Evolutionary conservation across 768 basidiomycete genomes (phyloP).

Genomic region (Lactifluus rugatus): DNA sequence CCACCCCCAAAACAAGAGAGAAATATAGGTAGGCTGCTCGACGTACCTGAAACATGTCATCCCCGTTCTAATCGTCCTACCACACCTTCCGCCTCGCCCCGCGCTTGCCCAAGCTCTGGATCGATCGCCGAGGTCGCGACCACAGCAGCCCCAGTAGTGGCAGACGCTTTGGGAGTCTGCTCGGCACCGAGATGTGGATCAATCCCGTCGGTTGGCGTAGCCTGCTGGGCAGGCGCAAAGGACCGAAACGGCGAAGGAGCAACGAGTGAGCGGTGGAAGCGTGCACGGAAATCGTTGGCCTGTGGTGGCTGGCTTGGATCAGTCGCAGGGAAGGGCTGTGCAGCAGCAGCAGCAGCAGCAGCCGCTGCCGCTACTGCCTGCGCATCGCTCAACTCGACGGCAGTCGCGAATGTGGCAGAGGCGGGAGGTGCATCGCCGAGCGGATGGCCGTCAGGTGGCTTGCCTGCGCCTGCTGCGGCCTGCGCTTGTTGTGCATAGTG

Average conservation of each 20-base stretch:
- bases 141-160: conserved; percentile 6
- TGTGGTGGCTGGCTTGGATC: conserved; percentile 23
- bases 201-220: conserved; percentile 18
- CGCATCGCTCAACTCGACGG: conserved; percentile 12
- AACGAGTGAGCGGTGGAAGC: conserved; percentile 52
- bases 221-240: conserved; percentile 18
- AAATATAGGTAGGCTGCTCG: background rate
- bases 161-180: conserved; percentile 1
- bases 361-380: conserved; percentile 21
- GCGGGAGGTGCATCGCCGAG: conserved; percentile 22
- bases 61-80: conserved; percentile 25
- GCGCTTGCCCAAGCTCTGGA: conserved; percentile 28
- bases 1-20: background rate
- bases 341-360: background rate
- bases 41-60: background rate
- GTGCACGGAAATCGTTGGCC: conserved; percentile 51
- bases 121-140: conserved; percentile 19
- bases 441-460: conserved; percentile 24
- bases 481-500: conserved; percentile 34
- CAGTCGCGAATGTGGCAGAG: conserved; percentile 10
- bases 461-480: conserved; percentile 19
- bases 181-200: conserved; percentile 20
- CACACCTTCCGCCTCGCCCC: conserved; percentile 29
- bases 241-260: conserved; percentile 51
- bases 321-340: conserved; percentile 12